phyloP scores from a whole-genome alignment of 371 early-diverging fungal species.

The Basidiobolus heterosporus region DNA sequence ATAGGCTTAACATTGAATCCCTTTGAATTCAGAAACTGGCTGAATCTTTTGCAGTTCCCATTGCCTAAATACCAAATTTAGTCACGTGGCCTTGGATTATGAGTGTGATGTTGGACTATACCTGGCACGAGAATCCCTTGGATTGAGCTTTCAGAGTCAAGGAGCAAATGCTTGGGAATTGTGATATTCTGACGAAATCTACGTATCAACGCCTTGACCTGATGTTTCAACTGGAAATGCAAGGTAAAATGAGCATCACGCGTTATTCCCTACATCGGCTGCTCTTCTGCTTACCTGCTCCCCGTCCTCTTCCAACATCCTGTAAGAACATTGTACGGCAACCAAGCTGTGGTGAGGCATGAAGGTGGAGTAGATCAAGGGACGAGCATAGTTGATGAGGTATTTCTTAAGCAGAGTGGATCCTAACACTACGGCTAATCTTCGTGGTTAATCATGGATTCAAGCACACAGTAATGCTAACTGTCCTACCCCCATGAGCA shows the following conservation, averaged over 20 bases:
- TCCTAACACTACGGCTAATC: slow-evolving; percentile 44
- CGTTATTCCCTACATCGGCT: too few relatives aligned
- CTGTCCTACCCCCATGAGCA: slow-evolving; percentile 32
- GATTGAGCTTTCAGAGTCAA: slow-evolving; percentile 48
- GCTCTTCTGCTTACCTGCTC: slow-evolving; percentile 16
- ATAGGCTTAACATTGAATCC: slow-evolving; percentile 64
- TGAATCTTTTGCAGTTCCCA: slow-evolving; percentile 35
- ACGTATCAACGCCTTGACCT: too few relatives aligned
- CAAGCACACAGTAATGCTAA: slow-evolving; percentile 19
- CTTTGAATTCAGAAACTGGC: slow-evolving; percentile 27
- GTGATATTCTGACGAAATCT: slow-evolving; percentile 7
- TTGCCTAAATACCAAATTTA: slow-evolving; percentile 22
- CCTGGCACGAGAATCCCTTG: slow-evolving; percentile 60
- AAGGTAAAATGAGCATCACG: neutral
- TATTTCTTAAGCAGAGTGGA: slow-evolving; percentile 37
- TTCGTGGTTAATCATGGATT: too few relatives aligned
- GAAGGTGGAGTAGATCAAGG: slow-evolving; percentile 68
- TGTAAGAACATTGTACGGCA: slow-evolving; percentile 34
- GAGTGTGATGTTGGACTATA: slow-evolving; percentile 4
- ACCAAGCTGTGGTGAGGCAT: slow-evolving; percentile 36
- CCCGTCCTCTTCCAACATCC: slow-evolving; percentile 27
- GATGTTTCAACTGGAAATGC: neutral
- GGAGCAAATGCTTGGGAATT: slow-evolving; percentile 25
- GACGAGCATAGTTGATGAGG: slow-evolving; percentile 66
- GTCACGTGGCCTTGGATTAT: too few relatives aligned